Conservation (phyloP, 352 stramenopile genomes). For the Pythium vanterpoolii region DNA sequence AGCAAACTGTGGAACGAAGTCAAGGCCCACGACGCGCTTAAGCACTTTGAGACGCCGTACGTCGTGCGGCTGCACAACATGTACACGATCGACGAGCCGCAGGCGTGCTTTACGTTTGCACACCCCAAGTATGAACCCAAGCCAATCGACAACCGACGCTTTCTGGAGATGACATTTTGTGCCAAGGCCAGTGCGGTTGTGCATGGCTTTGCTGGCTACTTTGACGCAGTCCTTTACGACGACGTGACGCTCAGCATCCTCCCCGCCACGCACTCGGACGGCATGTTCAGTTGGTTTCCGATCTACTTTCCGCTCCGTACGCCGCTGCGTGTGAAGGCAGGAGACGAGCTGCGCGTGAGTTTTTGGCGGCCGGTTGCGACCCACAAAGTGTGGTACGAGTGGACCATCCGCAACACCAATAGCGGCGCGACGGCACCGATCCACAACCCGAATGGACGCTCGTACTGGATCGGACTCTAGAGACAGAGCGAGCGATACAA, state of each 20-base stretch:
- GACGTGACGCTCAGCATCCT: conserved; percentile 94
- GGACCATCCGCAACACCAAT: conserved; percentile 72
- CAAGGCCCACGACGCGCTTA: conserved; percentile 65
- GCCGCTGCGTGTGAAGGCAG: conserved; percentile 81
- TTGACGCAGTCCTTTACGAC: conserved; percentile 94
- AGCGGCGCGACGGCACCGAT: conserved; percentile 66
- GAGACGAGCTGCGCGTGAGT: conserved; percentile 79
- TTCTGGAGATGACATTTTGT: conserved; percentile 48
- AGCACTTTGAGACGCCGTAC: conserved; percentile 96
- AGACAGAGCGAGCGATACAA: background rate
- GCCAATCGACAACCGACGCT: conserved; percentile 86
- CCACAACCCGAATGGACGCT: conserved; percentile 96
- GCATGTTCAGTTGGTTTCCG: conserved; percentile 99
- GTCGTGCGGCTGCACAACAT: conserved; percentile 95
- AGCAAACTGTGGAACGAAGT: conserved; percentile 92
- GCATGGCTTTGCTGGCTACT: conserved; percentile 96
- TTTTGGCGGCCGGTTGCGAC: conserved; percentile 92
- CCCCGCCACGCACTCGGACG: conserved; percentile 92
- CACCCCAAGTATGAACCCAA: conserved; percentile 79
- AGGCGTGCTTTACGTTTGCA: conserved; percentile 93
- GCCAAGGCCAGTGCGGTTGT: conserved; percentile 64
- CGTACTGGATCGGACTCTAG: conserved; percentile 94
- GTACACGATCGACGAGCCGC: conserved; percentile 76
- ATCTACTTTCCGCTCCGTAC: conserved; percentile 96
- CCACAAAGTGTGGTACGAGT: conserved; percentile 98